Base-by-base conservation (phyloP, 192 early-diverging fungal genomes). In the Pecoramyces ruminantium region DNA sequence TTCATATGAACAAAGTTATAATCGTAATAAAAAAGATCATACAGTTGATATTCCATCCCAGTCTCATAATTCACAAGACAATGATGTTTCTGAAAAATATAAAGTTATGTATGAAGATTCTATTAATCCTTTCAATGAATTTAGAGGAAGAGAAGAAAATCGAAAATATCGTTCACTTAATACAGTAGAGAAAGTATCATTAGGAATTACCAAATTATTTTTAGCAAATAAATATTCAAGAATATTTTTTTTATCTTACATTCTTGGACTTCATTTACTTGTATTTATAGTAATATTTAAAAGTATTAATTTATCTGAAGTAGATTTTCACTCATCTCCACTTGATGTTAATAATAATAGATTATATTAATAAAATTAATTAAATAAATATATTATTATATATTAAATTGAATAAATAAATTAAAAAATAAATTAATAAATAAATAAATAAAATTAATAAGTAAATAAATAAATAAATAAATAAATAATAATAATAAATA, bases 101-200 rank as follows among this genome's bases (percentile, higher is more conserved):
- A 84, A 89, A 27, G 85, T 87, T 29, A 85, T 95, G 79, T 98
- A 98, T 81, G 96, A 98, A 84, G 93, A 92, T 39, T 91, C 87
- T 58, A 88, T 96, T 84, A 95, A 98, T 83, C 96, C 96, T 15
- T 98, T 87, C 90, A 11, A 87, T 96, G 88, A 94, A 93, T 77
- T 87, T 94, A 16, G 86, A 92, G 6, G 95, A 96, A 81, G 90
- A 93, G 21, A 85, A 90, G 11, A 90, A 78, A 92, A 91, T 29
- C 82, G 88, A 2, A 79, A 94, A 38, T 82, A 34, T 79, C 78
- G 40, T 6, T 79, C 78, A 0, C 34, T 42, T n/a, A 79, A 34
- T 42, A 38, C 78, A 21, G 80, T 78, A 78, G 80, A 42, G 29
- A 38, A 42, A 28, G 80, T 78, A 9, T 28, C 51, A 29, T 78